phyloP scores from a whole-genome alignment of 441 rosid genomes.

The Metrosideros polymorpha region DNA sequence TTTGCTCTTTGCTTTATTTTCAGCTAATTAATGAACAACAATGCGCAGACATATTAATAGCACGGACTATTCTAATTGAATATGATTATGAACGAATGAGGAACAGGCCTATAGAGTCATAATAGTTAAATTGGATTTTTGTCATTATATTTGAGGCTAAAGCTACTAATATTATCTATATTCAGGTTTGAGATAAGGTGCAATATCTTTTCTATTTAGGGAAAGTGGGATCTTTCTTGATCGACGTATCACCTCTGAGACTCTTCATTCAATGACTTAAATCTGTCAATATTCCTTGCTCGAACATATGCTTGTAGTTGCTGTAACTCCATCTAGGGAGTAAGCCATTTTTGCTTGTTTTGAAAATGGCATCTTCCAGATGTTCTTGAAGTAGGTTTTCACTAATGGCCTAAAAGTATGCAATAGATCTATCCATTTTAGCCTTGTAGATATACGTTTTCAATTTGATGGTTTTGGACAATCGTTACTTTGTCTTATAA shows the following conservation, averaged over 20 bases:
- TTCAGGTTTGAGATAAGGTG: not conserved
- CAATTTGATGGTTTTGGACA: not conserved
- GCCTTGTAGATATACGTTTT: not conserved
- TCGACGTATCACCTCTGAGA: not conserved
- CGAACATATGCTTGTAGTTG: not conserved
- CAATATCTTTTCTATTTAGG: not conserved
- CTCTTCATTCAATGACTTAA: not conserved
- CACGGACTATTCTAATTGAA: not conserved
- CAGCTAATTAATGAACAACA: not conserved
- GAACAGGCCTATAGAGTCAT: not conserved
- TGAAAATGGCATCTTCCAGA: not conserved
- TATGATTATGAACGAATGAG: not conserved
- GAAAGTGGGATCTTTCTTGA: not conserved
- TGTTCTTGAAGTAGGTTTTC: not conserved
- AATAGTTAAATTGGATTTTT: not conserved
- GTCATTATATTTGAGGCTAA: not conserved
- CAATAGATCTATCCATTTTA: not conserved
- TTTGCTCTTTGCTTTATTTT: not conserved
- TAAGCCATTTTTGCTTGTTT: not conserved
- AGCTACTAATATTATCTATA: not conserved
- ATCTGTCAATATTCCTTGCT: not conserved
- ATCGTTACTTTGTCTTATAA: not conserved
- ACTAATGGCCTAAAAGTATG: not conserved
- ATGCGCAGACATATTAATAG: not conserved
- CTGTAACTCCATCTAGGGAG: not conserved